Conservation (phyloP, 805 yeast species). For the Nematodospora valgi region DNA sequence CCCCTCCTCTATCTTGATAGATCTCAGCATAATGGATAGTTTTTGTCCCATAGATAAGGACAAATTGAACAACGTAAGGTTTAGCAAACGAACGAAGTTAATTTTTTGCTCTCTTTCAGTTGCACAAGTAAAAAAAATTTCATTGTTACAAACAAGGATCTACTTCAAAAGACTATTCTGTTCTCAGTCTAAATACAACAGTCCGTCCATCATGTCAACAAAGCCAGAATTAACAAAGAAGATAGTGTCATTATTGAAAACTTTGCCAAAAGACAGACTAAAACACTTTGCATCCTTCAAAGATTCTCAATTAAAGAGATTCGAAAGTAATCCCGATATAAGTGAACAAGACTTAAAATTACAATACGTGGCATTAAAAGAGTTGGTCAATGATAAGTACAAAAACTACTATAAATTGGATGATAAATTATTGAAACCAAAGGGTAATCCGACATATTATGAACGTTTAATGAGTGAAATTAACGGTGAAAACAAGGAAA, state of each 20-base stretch:
- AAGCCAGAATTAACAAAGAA: slow-evolving; percentile 51
- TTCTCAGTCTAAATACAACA: too few species aligned
- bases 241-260: slow-evolving; percentile 55
- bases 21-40: too few species aligned
- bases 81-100: too few species aligned
- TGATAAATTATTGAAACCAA: slow-evolving; percentile 69
- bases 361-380: slow-evolving; percentile 59
- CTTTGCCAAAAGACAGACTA: slow-evolving; percentile 66
- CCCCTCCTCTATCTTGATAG: too few species aligned
- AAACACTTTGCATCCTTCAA: slow-evolving; percentile 70
- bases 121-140: too few species aligned
- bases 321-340: slow-evolving; percentile 32
- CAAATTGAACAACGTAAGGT: too few species aligned
- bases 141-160: too few species aligned
- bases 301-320: slow-evolving; percentile 51
- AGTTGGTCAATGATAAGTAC: slow-evolving; percentile 58
- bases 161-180: too few species aligned
- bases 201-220: slow-evolving; percentile 22
- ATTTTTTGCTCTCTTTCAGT: too few species aligned
- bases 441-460: slow-evolving; percentile 81
- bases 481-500: slow-evolving; percentile 67
- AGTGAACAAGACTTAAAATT: slow-evolving; percentile 51
- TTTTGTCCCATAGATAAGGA: too few species aligned
- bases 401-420: slow-evolving; percentile 60
- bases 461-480: slow-evolving; percentile 67